phyloP scores from a whole-genome alignment of 2,329 filamentous ascomycete species.

The Sporothrix mexicana region DNA sequence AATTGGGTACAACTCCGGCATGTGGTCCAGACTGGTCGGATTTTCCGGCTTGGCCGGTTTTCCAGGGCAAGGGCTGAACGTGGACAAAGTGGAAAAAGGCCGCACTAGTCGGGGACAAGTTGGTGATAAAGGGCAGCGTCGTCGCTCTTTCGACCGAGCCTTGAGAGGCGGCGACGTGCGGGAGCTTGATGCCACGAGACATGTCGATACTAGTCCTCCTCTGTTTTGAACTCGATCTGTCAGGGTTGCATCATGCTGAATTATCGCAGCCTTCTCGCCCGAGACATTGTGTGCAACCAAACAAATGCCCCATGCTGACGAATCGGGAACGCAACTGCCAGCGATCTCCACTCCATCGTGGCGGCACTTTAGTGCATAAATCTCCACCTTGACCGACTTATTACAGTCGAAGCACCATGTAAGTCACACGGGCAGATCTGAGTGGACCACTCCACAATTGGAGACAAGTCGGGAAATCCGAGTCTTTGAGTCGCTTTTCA shows the following conservation, averaged over 20 bases:
- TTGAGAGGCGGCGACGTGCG: not conserved
- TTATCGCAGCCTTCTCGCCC: not conserved
- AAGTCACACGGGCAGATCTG: too few relatives aligned
- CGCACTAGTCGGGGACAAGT: not conserved
- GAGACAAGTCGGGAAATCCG: not conserved
- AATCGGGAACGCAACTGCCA: not conserved
- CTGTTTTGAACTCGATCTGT: too few relatives aligned
- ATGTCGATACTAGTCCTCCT: not conserved
- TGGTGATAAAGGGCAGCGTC: too few relatives aligned
- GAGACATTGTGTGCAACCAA: not conserved
- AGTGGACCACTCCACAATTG: too few relatives aligned
- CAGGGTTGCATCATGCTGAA: too few relatives aligned
- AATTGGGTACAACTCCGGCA: too few relatives aligned
- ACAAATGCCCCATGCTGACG: not conserved
- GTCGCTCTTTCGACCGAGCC: constrained; percentile 12
- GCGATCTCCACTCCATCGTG: not conserved
- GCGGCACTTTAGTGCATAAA: too few relatives aligned
- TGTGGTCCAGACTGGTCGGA: not conserved
- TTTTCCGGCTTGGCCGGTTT: not conserved
- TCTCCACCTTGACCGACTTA: too few relatives aligned
- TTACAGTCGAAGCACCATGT: too few relatives aligned
- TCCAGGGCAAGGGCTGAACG: not conserved
- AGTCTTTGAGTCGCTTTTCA: not conserved
- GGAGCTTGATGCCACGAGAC: not conserved
- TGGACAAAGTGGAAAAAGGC: not conserved